These are phyloP conservation scores for Tilletiaria anomala DNA, from an alignment of 1,284 basidiomycete species.

Conservation along the genomic window DNA sequence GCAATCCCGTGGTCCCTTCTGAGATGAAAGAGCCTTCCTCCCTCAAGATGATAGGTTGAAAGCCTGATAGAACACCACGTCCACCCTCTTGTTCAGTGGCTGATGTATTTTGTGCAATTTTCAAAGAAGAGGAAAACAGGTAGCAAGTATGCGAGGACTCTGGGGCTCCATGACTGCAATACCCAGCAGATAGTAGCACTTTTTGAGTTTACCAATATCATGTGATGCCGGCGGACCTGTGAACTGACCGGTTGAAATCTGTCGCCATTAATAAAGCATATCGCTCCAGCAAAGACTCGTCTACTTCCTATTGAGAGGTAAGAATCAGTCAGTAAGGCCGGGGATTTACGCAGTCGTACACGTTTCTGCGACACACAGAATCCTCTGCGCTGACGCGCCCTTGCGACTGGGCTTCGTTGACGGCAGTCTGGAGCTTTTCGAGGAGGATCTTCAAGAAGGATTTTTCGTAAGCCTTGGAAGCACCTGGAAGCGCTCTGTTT, in stretches of 20 bases:
- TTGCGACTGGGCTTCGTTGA: background rate
- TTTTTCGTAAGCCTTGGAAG: too few relatives aligned
- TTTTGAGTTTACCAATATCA: too few relatives aligned
- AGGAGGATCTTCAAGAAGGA: background rate
- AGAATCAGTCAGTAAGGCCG: background rate
- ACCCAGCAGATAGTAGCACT: too few relatives aligned
- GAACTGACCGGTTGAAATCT: background rate
- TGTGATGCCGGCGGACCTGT: background rate
- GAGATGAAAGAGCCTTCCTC: constrained; percentile 12
- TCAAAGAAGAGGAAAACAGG: background rate
- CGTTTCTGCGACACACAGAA: background rate
- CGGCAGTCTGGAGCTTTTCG: background rate
- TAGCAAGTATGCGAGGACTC: background rate
- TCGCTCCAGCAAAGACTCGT: background rate
- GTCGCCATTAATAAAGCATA: background rate
- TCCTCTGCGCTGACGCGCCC: background rate
- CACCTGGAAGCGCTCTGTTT: too few relatives aligned
- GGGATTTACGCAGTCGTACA: background rate
- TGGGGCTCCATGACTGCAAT: too few relatives aligned
- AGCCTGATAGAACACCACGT: constrained; percentile 2
- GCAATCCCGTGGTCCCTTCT: constrained; percentile 11
- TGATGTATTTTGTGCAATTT: background rate
- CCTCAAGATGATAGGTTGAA: constrained; percentile 2
- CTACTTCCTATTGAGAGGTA: background rate
- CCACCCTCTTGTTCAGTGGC: background rate